Base-by-base conservation (phyloP, 2,329 filamentous ascomycete genomes). In the Grosmannia serpens region DNA sequence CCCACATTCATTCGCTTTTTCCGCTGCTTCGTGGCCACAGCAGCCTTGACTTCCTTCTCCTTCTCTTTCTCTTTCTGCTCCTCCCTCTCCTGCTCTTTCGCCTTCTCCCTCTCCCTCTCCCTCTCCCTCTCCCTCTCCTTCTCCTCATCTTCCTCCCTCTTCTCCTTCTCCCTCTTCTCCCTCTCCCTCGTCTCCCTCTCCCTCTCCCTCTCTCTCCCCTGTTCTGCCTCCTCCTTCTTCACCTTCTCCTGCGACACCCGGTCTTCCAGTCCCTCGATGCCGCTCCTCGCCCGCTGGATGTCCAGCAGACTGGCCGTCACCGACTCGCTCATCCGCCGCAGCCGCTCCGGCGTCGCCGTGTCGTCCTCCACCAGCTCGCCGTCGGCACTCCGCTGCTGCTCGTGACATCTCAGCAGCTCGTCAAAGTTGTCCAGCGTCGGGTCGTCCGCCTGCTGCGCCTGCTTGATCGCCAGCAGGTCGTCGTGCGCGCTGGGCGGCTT, bases 391-490 rank as follows among this genome's bases (percentile, higher is more conserved):
- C 46, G 9, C 49, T 38, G 35, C 27, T 46, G 31, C 24, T 35
- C 49, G 66, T 69, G 70, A n/a, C 70, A 71, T 33, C 68, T 67
- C 29, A 82, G 65, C 46, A 83, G 69, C 31, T 78, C 76, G 59
- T 79, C 79, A 33, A 83, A 70, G 61, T 83, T 78, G 53, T 84
- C 81, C n/a, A 83, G 67, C 0, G 80, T 83, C 1, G 79, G 81
- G 64, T 84, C 81, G 22, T 84, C 80, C 29, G 83, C 76, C 57
- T 26, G 35, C 56, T 82, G 75, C 51, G 69, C 70, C 20, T 73
- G 73, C 61, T 80, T 74, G 52, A 84, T 77, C 55, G 79, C 75
- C 31, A 75, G 70, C 31, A 84, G 68, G 62, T 84, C 81, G 59
- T 82, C 80, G 58, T 74, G 78, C 57, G 80, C 81, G 2, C 77